phyloP scores from a whole-genome alignment of 1,284 basidiomycete genomes.

The Cerioporus squamosus region DNA sequence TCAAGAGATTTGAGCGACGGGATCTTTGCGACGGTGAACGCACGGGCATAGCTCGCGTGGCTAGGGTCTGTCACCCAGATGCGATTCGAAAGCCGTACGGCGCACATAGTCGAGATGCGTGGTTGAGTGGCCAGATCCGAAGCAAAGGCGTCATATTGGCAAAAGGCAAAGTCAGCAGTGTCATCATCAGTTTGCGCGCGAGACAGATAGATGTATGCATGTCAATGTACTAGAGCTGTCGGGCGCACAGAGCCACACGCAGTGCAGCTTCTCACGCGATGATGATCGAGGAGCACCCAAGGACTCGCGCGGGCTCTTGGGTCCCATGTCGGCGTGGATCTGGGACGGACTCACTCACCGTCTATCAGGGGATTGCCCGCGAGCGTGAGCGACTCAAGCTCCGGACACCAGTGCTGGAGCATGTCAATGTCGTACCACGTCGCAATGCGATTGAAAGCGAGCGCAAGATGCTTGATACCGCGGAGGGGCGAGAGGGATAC shows the following conservation, averaged over 20 bases:
- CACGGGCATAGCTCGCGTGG: conserved; percentile 54
- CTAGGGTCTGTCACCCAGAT: conserved; percentile 38
- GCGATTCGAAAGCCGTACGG: too few species aligned
- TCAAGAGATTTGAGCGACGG: conserved; percentile 70
- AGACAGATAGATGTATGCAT: too few species aligned
- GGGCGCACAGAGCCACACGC: too few species aligned
- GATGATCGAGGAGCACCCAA: too few species aligned
- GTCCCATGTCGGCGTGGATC: neutral
- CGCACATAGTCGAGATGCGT: too few species aligned
- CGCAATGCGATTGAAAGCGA: conserved; percentile 66
- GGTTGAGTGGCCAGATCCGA: too few species aligned
- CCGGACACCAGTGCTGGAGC: conserved; percentile 67
- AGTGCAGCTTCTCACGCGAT: too few species aligned
- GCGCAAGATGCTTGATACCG: conserved; percentile 54
- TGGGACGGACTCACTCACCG: conserved; percentile 41
- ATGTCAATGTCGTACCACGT: conserved; percentile 76
- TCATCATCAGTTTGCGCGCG: neutral
- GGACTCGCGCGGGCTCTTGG: neutral
- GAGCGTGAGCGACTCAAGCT: conserved; percentile 61
- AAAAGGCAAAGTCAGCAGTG: neutral
- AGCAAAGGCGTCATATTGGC: too few species aligned
- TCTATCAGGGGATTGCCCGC: conserved; percentile 65
- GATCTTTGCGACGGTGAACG: conserved; percentile 76
- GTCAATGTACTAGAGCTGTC: too few species aligned
- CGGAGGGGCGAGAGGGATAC: conserved; percentile 28